Evolutionary conservation across 2,329 filamentous ascomycete genomes (phyloP), one percentile per base, ranked within the genome.

Genomic region (Sphaerulina musiva): DNA sequence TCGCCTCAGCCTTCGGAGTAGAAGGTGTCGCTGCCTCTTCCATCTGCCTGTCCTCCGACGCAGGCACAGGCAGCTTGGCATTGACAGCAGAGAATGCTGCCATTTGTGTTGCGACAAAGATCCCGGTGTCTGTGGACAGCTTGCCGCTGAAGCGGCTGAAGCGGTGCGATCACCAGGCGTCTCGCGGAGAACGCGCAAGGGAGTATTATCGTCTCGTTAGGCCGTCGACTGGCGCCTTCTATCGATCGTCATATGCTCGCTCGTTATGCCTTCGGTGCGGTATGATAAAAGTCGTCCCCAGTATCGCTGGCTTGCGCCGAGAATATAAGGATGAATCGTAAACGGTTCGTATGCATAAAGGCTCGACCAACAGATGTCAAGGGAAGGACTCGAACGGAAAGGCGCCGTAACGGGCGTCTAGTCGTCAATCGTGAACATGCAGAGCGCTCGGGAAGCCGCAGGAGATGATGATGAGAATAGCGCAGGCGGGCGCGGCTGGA

Each of bases 21-120:
- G 51, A 41, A 12, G 51, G 46, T 44, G 77, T 78, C 49, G 73
- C 76, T 60, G 78, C 79, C 59, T 80, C 79, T 48, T 75, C 75
- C 58, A 74, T 72, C 47, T 73, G 68, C 48, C 73, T 72, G 53
- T 64, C 65, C 17, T 76, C 72, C 14, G 70, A 70, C 43, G 71
- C 69, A 50, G 47, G 39, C 26, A 56, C 69, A 50, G 47, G 39
- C 26, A 56, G 54, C 46, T 36, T 51, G 46, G 48, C 55, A 44
- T 64, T 60, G 45, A 63, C 58, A 26, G 63, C 52, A 34, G 66
- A 78, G 75, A 68, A 85, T 17, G 62, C 53, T 48, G 62, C 64
- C 63, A 66, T 67, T 49, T 62, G 59, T 47, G 20, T 42, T 40
- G 41, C 50, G 50, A 46, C 54, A 23, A 36, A 26, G 46, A 38